Evolutionary conservation across 108 stramenopile genomes (phyloP).

Genomic region (Skeletonema potamos): DNA sequence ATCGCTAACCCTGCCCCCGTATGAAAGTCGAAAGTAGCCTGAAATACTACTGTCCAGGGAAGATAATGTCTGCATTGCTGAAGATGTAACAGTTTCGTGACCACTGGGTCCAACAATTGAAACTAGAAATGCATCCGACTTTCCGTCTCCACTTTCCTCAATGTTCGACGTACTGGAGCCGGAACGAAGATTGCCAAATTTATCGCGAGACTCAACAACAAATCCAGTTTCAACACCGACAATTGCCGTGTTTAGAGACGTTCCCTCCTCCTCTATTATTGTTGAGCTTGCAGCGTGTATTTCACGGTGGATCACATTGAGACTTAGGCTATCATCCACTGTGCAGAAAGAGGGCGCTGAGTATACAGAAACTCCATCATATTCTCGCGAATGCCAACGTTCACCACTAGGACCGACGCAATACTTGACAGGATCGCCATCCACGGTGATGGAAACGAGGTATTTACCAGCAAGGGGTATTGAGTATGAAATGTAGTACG

Average conservation of each 20-base stretch:
- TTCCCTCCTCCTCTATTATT: conserved; percentile 19
- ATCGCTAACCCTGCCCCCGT: conserved; percentile 51
- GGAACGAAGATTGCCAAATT: conserved; percentile 76
- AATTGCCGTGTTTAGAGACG: conserved; percentile 52
- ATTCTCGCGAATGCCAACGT: conserved; percentile 50
- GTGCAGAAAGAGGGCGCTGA: conserved; percentile 56
- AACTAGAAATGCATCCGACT: conserved; percentile 69
- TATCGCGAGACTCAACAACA: conserved; percentile 65
- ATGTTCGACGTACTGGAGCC: conserved; percentile 51
- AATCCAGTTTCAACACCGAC: conserved; percentile 64
- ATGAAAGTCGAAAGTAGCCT: conserved; percentile 59
- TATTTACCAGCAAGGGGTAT: conserved; percentile 72
- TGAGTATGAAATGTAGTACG: conserved; percentile 75
- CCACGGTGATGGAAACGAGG: conserved; percentile 53
- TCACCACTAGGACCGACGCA: conserved; percentile 34
- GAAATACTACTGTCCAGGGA: conserved; percentile 19
- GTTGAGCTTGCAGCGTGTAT: conserved; percentile 68
- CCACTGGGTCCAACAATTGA: conserved; percentile 54
- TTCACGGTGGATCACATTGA: conserved; percentile 66
- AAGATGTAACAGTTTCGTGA: conserved; percentile 53
- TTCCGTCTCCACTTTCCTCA: conserved; percentile 60
- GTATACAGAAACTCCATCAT: conserved; percentile 63
- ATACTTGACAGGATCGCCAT: conserved; percentile 55
- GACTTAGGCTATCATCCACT: conserved; percentile 19
- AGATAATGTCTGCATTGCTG: conserved; percentile 59